A percentile compares a stretch with the other conserved stretches of the same genome.
phyloP scores from a whole-genome alignment of 2,329 filamentous ascomycete genomes.

The Trichoderma polysporum region DNA sequence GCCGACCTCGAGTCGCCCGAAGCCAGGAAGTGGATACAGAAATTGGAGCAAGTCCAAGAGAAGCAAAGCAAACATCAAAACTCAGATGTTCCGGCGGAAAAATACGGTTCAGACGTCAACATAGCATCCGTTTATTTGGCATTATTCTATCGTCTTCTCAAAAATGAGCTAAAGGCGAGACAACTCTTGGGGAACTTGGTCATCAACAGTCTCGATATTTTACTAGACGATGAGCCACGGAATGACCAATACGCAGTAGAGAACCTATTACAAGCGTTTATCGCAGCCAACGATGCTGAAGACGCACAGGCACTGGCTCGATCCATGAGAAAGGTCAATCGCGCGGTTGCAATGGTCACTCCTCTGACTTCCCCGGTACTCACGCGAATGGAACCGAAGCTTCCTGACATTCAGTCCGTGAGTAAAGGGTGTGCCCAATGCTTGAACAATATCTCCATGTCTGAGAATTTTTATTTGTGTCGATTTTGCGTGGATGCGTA shows the following conservation, averaged over 20 bases:
- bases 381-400: slow-evolving; percentile 36
- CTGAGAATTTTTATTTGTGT: slow-evolving; percentile 38
- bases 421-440: slow-evolving; percentile 42
- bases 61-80: slow-evolving; percentile 41
- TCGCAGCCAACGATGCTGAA: slow-evolving; percentile 38
- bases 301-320: slow-evolving; percentile 40
- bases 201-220: slow-evolving; percentile 38
- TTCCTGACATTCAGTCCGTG: slow-evolving; percentile 37
- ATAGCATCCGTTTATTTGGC: slow-evolving; percentile 42
- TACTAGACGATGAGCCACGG: slow-evolving; percentile 42
- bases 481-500: slow-evolving; percentile 41
- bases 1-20: slow-evolving; percentile 30
- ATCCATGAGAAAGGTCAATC: slow-evolving; percentile 41
- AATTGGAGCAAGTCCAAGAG: slow-evolving; percentile 37
- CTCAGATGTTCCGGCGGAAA: slow-evolving; percentile 40
- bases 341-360: slow-evolving; percentile 30
- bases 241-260: slow-evolving; percentile 45
- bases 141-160: slow-evolving; percentile 38
- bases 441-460: slow-evolving; percentile 34
- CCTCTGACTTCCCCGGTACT: slow-evolving; percentile 32
- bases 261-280: slow-evolving; percentile 41
- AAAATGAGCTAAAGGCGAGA: slow-evolving; percentile 30
- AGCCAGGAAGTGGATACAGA: slow-evolving; percentile 35
- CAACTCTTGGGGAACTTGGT: slow-evolving; percentile 36
- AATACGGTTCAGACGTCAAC: slow-evolving; percentile 44